A percentile compares a stretch with the other conserved stretches of the same genome.
Conservation (phyloP, 2,329 filamentous ascomycete species). For the Fusarium napiforme region DNA sequence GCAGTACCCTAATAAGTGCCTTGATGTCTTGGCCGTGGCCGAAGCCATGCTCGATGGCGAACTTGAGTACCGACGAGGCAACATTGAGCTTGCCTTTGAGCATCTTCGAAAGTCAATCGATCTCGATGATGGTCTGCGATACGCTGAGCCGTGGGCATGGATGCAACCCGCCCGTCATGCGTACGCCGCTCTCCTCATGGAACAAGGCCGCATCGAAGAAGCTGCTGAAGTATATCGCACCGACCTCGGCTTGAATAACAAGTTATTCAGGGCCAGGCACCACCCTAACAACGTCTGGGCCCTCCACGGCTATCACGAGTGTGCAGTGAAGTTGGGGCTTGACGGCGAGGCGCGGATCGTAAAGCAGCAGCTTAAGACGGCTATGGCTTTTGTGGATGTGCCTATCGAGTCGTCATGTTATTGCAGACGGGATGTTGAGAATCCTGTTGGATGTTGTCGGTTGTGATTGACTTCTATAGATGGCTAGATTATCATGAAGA, state of each 20-base stretch:
- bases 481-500: not conserved
- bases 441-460: constrained; percentile 11
- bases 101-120: constrained; percentile 65
- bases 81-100: constrained; percentile 67
- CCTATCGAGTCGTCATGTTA: constrained; percentile 54
- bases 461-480: not conserved
- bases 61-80: constrained; percentile 72
- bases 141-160: constrained; percentile 80
- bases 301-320: constrained; percentile 77
- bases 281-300: constrained; percentile 81
- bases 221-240: constrained; percentile 67
- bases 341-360: constrained; percentile 50
- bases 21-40: constrained; percentile 70
- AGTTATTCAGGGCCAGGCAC: constrained; percentile 68
- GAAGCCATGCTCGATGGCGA: constrained; percentile 77
- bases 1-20: constrained; percentile 74
- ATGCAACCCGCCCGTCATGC: constrained; percentile 78
- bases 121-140: constrained; percentile 70
- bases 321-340: constrained; percentile 63
- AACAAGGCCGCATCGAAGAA: constrained; percentile 67
- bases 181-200: constrained; percentile 72
- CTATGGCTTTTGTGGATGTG: constrained; percentile 68
- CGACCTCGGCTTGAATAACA: constrained; percentile 67
- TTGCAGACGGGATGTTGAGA: constrained; percentile 32
- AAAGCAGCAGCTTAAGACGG: constrained; percentile 60